Percentiles rank a stretch among this genome's conserved stretches.
Evolutionary conservation across 2,329 filamentous ascomycete genomes (phyloP).

Genomic region (Colletotrichum costaricense): DNA sequence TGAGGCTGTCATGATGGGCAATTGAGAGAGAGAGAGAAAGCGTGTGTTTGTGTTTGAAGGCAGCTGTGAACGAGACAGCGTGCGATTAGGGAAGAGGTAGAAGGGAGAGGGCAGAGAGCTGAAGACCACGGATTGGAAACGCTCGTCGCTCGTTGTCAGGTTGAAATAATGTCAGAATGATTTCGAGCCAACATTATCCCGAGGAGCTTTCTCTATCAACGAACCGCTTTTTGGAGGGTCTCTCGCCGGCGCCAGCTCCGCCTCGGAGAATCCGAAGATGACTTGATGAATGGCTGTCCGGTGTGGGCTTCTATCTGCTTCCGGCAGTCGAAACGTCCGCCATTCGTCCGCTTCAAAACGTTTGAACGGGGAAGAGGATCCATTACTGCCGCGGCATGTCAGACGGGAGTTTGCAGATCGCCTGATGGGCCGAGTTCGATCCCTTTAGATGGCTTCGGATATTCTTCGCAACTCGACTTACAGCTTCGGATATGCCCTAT

Average conservation of each 20-base stretch:
- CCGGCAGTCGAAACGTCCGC: background rate
- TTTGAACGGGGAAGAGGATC: background rate
- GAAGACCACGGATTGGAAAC: background rate
- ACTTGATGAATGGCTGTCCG: background rate
- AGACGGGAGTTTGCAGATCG: constrained; percentile 4
- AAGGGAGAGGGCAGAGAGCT: background rate
- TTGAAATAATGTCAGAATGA: constrained; percentile 9
- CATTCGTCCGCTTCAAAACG: background rate
- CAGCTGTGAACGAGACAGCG: background rate
- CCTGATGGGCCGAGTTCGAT: background rate
- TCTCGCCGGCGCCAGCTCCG: background rate
- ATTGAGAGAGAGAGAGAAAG: background rate
- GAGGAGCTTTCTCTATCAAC: background rate
- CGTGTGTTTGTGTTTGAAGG: background rate
- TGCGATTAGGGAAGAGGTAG: background rate
- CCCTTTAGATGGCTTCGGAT: background rate
- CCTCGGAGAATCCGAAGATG: background rate
- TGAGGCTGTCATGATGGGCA: constrained; percentile 24
- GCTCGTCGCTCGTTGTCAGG: background rate
- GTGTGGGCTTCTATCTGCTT: background rate
- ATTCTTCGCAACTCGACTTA: constrained; percentile 14
- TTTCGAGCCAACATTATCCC: constrained; percentile 20
- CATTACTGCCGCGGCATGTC: background rate
- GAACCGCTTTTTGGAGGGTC: background rate
- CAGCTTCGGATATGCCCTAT: background rate